Evolutionary conservation across 805 yeast species (phyloP).

Genomic region (Saccharomycopsis capsularis): DNA sequence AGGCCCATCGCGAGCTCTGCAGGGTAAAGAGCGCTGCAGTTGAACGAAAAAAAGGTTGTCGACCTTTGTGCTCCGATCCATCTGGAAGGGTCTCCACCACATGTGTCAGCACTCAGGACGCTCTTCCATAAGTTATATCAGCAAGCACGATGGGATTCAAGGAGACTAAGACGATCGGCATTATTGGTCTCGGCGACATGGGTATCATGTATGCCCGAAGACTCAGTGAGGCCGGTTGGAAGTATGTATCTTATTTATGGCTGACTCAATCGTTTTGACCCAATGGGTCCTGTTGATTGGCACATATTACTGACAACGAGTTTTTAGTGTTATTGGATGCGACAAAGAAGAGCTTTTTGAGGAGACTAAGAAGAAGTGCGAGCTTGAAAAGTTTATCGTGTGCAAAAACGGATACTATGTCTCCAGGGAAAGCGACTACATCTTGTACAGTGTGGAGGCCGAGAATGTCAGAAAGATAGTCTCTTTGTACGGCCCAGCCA

Average conservation of each 20-base stretch:
- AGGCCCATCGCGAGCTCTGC: too few species aligned
- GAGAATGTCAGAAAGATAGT: slow-evolving; percentile 73
- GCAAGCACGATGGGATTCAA: slow-evolving; percentile 26
- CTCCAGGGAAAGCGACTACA: slow-evolving; percentile 72
- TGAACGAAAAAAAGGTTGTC: too few species aligned
- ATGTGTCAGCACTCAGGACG: too few species aligned
- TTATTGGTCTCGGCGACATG: slow-evolving; percentile 97
- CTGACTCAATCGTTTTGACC: not conserved
- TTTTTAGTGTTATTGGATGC: slow-evolving; percentile 63
- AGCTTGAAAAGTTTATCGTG: slow-evolving; percentile 44
- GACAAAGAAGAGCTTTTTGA: slow-evolving; percentile 65
- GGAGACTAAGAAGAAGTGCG: slow-evolving; percentile 35
- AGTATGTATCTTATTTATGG: slow-evolving; percentile 23
- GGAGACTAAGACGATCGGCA: slow-evolving; percentile 58
- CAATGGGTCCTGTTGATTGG: not conserved
- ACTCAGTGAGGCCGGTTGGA: slow-evolving; percentile 81
- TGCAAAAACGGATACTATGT: slow-evolving; percentile 78
- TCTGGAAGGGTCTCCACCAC: too few species aligned
- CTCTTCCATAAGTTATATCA: too few species aligned
- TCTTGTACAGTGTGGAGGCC: slow-evolving; percentile 91
- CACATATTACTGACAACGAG: not conserved
- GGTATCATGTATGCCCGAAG: slow-evolving; percentile 79
- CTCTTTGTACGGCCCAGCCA: slow-evolving; percentile 70
- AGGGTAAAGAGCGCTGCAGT: too few species aligned
- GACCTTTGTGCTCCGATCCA: too few species aligned